These are phyloP conservation scores for Cylindrodendrum hubeiense DNA, from an alignment of 2,329 filamentous ascomycete species.

Conservation along the genomic window DNA sequence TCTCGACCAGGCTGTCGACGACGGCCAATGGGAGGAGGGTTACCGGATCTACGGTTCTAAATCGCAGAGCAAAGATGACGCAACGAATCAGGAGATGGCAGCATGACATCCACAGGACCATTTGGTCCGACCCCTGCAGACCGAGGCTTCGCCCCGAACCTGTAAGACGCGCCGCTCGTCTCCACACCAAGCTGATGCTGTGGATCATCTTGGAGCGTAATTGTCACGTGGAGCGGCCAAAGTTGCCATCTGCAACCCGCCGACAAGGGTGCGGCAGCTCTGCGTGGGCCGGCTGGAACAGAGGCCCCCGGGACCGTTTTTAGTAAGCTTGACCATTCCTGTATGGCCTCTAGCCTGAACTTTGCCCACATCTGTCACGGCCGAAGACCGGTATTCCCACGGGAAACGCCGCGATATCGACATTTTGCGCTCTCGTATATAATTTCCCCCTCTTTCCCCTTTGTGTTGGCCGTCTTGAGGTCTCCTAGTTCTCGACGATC, in stretches of 20 bases:
- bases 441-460: background rate
- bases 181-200: background rate
- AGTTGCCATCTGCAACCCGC: background rate
- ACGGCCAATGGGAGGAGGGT: too few species aligned
- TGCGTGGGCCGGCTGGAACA: too few species aligned
- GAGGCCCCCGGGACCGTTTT: background rate
- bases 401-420: background rate
- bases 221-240: conserved; percentile 2
- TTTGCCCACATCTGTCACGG: background rate
- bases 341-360: background rate
- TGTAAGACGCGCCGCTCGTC: too few species aligned
- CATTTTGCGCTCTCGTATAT: background rate
- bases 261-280: background rate
- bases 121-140: too few species aligned
- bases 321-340: background rate
- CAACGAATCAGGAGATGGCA: too few species aligned
- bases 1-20: background rate
- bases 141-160: too few species aligned
- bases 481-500: background rate
- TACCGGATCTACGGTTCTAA: too few species aligned
- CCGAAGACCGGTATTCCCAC: background rate
- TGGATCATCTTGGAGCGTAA: background rate
- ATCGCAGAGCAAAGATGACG: too few species aligned
- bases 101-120: too few species aligned
- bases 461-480: background rate